These are phyloP conservation scores for Lactifluus rugatus DNA, from an alignment of 768 basidiomycete species.

Conservation along the genomic window DNA sequence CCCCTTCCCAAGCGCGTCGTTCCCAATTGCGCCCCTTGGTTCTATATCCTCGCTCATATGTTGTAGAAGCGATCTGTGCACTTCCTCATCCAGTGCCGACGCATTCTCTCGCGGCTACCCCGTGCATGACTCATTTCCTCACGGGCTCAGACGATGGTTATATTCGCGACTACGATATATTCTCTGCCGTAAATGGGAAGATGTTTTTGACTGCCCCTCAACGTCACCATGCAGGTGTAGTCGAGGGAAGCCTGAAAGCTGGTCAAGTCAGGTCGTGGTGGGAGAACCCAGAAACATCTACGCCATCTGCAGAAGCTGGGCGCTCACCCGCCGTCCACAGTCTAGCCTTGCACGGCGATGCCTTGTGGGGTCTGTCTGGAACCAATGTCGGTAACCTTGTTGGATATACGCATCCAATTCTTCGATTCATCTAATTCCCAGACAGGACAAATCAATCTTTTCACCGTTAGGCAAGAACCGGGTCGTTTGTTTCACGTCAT, in stretches of 20 bases:
- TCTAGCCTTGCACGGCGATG: conserved; percentile 85
- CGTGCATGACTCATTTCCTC: conserved; percentile 79
- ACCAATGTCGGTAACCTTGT: conserved; percentile 49
- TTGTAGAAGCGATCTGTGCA: conserved; percentile 85
- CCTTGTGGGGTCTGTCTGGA: conserved; percentile 85
- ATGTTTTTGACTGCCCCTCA: conserved; percentile 82
- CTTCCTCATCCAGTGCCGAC: conserved; percentile 84
- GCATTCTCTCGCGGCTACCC: conserved; percentile 77
- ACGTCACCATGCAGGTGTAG: conserved; percentile 79
- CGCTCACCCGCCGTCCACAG: conserved; percentile 82
- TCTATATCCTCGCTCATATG: conserved; percentile 50
- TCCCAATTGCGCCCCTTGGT: conserved; percentile 31
- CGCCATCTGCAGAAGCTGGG: conserved; percentile 5
- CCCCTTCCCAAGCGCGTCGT: conserved; percentile 45
- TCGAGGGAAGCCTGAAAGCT: conserved; percentile 86
- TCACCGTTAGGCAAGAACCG: conserved; percentile 87
- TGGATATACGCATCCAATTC: conserved; percentile 25
- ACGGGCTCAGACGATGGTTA: conserved; percentile 94
- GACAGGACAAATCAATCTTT: conserved; percentile 88
- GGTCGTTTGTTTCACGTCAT: conserved; percentile 67
- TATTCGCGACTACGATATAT: conserved; percentile 87
- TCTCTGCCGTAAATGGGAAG: conserved; percentile 79
- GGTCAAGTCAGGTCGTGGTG: conserved; percentile 86
- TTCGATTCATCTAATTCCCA: conserved; percentile 26
- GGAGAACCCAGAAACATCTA: conserved; percentile 50